phyloP scores from a whole-genome alignment of 129 eudicot species.

The Ambrosia trifida region DNA sequence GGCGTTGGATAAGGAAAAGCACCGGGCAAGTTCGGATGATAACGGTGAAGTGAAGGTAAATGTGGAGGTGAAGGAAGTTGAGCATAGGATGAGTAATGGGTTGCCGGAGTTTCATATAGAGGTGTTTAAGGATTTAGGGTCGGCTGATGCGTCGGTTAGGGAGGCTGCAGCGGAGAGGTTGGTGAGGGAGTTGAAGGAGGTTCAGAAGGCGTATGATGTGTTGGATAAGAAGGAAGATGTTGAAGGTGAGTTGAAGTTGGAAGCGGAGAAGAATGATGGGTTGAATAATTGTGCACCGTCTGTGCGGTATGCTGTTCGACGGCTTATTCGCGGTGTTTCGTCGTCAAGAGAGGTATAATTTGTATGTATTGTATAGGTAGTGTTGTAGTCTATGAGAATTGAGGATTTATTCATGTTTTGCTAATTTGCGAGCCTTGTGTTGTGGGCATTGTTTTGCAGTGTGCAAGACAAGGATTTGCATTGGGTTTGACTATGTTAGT shows the following conservation, averaged over 20 bases:
- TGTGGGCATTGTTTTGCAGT: constrained; percentile 54
- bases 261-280: constrained; percentile 92
- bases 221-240: constrained; percentile 48
- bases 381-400: no score
- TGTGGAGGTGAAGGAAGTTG: constrained; percentile 24
- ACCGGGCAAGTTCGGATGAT: constrained; percentile 24
- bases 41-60: constrained; percentile 24
- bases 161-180: constrained; percentile 72
- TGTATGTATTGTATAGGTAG: not conserved
- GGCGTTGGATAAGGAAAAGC: constrained; percentile 68
- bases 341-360: constrained; percentile 84
- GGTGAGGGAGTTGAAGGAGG: constrained; percentile 62
- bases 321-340: constrained; percentile 90
- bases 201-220: constrained; percentile 67
- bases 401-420: not conserved
- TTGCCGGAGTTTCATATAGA: constrained; percentile 87
- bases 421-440: constrained; percentile 16
- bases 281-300: constrained; percentile 92
- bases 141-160: constrained; percentile 54
- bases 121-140: constrained; percentile 71
- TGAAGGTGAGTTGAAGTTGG: constrained; percentile 60
- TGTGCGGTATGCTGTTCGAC: constrained; percentile 77
- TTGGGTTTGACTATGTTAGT: constrained; percentile 74
- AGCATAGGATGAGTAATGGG: constrained; percentile 31
- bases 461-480: constrained; percentile 99